Base-by-base conservation (phyloP, 148 eudicot species). In the Rhododendron ovatum region DNA sequence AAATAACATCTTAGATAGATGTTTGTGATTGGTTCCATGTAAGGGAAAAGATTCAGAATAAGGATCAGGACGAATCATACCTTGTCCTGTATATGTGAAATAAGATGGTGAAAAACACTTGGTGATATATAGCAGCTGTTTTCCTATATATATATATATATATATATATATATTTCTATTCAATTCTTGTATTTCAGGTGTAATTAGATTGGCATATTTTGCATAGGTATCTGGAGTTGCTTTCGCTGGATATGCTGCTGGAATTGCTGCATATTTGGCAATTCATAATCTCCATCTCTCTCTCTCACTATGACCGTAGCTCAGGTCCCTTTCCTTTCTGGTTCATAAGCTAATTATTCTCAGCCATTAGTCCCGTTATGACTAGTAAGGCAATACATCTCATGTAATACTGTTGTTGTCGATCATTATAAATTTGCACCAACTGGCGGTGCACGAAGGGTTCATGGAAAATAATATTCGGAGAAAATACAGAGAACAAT, bases 231-330 rank as follows among this genome's bases (percentile, higher is more conserved):
- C 95, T 87, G 98, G 98, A 30, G 93, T 95, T 88, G 98, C 99
- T 87, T 94, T 95, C 57, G 98, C 95, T 87, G 99, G 98, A 67
- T 95, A 96, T 91, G 98, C 92, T 76, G 95, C 98, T 30, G 99
- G 98, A 14, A 91, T 95, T 83, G 95, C 94, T 39, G 87, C 98
- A 35, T 95, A 95, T 86, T 86, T 96, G 73, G 95, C 94, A 0
- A 83, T 92, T 33, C 96, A 96, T 79, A 93, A 95, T 86, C 94
- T 95, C 85, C 84, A 93, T 59, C 10, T 90, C 63, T 88, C 63
- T 88, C 94, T 83, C 87, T 93, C 80, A 94, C 98, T 22, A 84
- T 94, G 65, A 91, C 94, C 2, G 88, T 95, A 51, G 97, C 98
- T 67, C 92, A 93, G 76, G 89, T 94, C n/a, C 96, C 98, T 2